Conservation (phyloP, 2,329 filamentous ascomycete genomes). For the Penicillium sp. region DNA sequence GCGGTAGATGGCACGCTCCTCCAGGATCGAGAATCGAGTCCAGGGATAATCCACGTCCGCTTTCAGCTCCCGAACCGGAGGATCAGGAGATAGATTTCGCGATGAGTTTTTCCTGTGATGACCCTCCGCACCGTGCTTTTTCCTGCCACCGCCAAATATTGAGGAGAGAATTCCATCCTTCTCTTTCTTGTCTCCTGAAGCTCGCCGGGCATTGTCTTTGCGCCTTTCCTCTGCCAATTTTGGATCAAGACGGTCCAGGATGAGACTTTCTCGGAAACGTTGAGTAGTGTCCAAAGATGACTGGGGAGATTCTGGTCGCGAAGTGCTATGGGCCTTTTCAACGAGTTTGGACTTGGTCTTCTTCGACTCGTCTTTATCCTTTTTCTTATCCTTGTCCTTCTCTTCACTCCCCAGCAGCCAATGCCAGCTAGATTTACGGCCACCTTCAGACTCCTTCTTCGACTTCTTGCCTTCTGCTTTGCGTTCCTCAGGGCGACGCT, state of each 20-base stretch:
- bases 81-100: slow-evolving; percentile 73
- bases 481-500: slow-evolving; percentile 68
- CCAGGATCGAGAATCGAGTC: slow-evolving; percentile 88
- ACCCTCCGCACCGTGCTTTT: slow-evolving; percentile 72
- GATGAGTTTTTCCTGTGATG: slow-evolving; percentile 66
- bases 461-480: slow-evolving; percentile 62
- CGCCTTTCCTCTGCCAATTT: slow-evolving; percentile 66
- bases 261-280: slow-evolving; percentile 67
- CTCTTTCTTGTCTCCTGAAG: slow-evolving; percentile 70
- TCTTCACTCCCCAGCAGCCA: slow-evolving; percentile 73
- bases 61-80: slow-evolving; percentile 64
- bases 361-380: slow-evolving; percentile 63
- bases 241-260: slow-evolving; percentile 72
- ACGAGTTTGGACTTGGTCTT: slow-evolving; percentile 50
- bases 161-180: slow-evolving; percentile 92
- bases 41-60: slow-evolving; percentile 94
- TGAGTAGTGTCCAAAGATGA: slow-evolving; percentile 68
- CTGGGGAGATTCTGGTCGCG: slow-evolving; percentile 78
- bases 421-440: slow-evolving; percentile 70
- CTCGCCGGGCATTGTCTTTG: slow-evolving; percentile 70
- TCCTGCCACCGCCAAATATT: slow-evolving; percentile 84
- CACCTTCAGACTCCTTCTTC: slow-evolving; percentile 64
- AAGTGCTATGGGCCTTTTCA: slow-evolving; percentile 62
- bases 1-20: slow-evolving; percentile 93
- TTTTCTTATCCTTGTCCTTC: slow-evolving; percentile 50